Evolutionary conservation across 768 basidiomycete species (phyloP).

Genomic region (Termitomyces heimii): DNA sequence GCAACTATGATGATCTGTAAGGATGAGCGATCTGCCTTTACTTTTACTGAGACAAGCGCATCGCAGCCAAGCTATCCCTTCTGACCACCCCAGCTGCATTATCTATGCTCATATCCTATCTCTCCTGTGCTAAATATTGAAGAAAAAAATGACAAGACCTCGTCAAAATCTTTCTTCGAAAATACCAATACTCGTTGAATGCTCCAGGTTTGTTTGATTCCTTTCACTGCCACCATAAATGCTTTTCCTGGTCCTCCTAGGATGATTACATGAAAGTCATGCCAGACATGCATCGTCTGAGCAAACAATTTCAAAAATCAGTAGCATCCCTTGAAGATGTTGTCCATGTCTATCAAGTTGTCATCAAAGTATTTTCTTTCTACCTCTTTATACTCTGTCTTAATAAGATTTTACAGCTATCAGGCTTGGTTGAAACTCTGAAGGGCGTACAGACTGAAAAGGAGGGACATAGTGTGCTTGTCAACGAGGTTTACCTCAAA

Average conservation of each 20-base stretch:
- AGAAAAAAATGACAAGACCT: slow-evolving; percentile 81
- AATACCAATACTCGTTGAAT: slow-evolving; percentile 65
- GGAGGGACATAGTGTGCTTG: slow-evolving; percentile 40
- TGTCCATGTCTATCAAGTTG: slow-evolving; percentile 91
- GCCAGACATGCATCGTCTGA: slow-evolving; percentile 90
- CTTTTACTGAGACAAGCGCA: not conserved
- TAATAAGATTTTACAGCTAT: slow-evolving; percentile 41
- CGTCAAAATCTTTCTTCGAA: slow-evolving; percentile 81
- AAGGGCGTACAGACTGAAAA: slow-evolving; percentile 40
- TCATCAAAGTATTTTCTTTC: slow-evolving; percentile 54
- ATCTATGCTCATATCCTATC: slow-evolving; percentile 76
- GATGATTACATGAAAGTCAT: slow-evolving; percentile 85
- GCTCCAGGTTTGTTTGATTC: slow-evolving; percentile 54
- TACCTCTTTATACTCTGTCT: not conserved
- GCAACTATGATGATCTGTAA: slow-evolving; percentile 47
- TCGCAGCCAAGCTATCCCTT: slow-evolving; percentile 70
- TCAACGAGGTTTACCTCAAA: slow-evolving; percentile 63
- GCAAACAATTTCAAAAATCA: slow-evolving; percentile 85
- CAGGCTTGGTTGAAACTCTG: slow-evolving; percentile 69
- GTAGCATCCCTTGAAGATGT: slow-evolving; percentile 89
- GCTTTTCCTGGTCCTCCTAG: slow-evolving; percentile 28
- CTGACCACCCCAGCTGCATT: slow-evolving; percentile 77
- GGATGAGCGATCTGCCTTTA: slow-evolving; percentile 16
- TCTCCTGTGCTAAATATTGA: slow-evolving; percentile 32
- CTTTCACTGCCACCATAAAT: not conserved